Evolutionary conservation across 2,329 filamentous ascomycete genomes (phyloP).

Genomic region (Colletotrichum chrysophilum): DNA sequence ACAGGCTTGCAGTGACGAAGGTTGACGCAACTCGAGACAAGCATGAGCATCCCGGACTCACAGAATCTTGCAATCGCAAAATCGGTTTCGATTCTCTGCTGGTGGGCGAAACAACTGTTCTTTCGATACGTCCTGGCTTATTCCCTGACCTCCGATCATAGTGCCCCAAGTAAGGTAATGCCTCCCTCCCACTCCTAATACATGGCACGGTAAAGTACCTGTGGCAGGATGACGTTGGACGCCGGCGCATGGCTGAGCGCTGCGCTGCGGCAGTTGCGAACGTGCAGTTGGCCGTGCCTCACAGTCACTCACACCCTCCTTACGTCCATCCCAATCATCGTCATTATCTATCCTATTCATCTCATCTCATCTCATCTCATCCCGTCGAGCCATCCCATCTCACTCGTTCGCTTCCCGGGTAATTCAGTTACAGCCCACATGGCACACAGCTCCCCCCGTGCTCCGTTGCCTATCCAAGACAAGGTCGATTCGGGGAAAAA

Average conservation of each 20-base stretch:
- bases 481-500: neutral
- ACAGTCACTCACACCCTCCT: neutral
- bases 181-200: neutral
- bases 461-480: slow-evolving; percentile 7
- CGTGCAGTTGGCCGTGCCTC: neutral
- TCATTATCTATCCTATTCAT: neutral
- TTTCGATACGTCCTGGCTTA: neutral
- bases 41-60: neutral
- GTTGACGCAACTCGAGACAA: slow-evolving; percentile 10
- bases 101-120: neutral
- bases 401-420: neutral
- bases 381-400: neutral
- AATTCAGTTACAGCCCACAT: neutral
- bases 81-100: neutral
- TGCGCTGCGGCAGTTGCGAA: neutral
- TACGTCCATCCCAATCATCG: neutral
- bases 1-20: neutral
- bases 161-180: neutral
- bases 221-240: slow-evolving; percentile 18
- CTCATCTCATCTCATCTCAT: neutral
- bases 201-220: neutral
- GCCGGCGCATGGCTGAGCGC: neutral
- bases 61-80: neutral
- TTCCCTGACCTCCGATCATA: slow-evolving; percentile 13
- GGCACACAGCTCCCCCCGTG: neutral